Conservation (phyloP, 2,329 filamentous ascomycete genomes). For the Ilyonectria destructans region DNA sequence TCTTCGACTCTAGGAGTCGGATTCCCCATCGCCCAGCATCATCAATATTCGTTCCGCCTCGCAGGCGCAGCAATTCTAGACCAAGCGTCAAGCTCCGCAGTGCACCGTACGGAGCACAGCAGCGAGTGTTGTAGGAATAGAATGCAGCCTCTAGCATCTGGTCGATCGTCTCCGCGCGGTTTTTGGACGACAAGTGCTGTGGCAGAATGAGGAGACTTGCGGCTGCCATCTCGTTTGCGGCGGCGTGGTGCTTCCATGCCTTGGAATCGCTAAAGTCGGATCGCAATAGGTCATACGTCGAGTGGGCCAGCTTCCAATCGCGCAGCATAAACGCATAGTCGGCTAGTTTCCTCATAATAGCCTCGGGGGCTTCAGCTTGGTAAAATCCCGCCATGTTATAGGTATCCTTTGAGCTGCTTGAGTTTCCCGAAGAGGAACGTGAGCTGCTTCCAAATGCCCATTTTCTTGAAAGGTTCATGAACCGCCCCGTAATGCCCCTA, state of each 20-base stretch:
- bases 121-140: constrained; percentile 94
- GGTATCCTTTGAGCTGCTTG: constrained; percentile 72
- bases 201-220: constrained; percentile 86
- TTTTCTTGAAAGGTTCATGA: constrained; percentile 93
- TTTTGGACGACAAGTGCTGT: constrained; percentile 80
- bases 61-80: constrained; percentile 86
- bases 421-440: constrained; percentile 71
- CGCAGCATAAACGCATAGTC: constrained; percentile 98
- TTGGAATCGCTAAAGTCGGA: constrained; percentile 95
- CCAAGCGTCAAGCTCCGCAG: constrained; percentile 83
- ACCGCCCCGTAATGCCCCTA: constrained; percentile 90
- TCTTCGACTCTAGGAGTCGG: constrained; percentile 83
- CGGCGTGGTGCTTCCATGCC: constrained; percentile 96
- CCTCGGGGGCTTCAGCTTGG: constrained; percentile 86
- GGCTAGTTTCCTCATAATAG: constrained; percentile 91
- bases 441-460: constrained; percentile 86
- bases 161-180: constrained; percentile 85
- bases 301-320: constrained; percentile 94
- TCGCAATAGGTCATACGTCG: constrained; percentile 91
- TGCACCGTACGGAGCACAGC: constrained; percentile 84
- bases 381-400: constrained; percentile 91
- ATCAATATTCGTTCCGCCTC: constrained; percentile 86
- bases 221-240: constrained; percentile 95
- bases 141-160: constrained; percentile 91
- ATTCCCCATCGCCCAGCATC: constrained; percentile 90